phyloP scores from a whole-genome alignment of 2,329 filamentous ascomycete genomes.

The Exophiala calicioides region DNA sequence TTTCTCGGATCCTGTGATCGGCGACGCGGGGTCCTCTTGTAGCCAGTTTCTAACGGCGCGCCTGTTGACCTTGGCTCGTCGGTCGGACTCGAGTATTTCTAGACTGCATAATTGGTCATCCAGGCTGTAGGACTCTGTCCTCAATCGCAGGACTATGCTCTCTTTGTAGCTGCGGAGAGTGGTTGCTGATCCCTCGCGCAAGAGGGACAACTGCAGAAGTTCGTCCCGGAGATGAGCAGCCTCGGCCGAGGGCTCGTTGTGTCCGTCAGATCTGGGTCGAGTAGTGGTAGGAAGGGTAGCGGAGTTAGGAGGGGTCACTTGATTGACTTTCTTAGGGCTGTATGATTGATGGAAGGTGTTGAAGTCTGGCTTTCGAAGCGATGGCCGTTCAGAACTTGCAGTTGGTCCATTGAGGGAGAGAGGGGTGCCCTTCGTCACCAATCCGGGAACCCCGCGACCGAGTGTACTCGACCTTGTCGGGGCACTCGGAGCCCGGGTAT shows the following conservation, averaged over 20 bases:
- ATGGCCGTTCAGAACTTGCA: neutral
- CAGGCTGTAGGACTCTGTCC: conserved; percentile 19
- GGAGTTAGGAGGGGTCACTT: conserved; percentile 23
- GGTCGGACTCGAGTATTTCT: conserved; percentile 38
- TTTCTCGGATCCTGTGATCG: conserved; percentile 1
- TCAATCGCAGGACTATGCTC: conserved; percentile 15
- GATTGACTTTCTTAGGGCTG: conserved; percentile 41
- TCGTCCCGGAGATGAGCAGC: conserved; percentile 44
- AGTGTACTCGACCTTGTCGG: conserved; percentile 1
- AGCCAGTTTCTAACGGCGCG: conserved; percentile 14
- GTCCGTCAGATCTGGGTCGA: conserved; percentile 32
- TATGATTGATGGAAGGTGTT: conserved; percentile 42
- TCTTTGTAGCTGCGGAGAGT: conserved; percentile 17
- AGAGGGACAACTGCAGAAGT: conserved; percentile 45
- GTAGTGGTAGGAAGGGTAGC: conserved; percentile 15
- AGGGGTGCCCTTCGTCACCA: neutral
- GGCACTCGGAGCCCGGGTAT: conserved; percentile 7
- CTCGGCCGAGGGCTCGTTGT: conserved; percentile 36
- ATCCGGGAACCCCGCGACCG: neutral
- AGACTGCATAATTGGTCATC: conserved; percentile 36
- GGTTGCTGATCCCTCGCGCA: conserved; percentile 33
- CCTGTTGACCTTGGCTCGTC: conserved; percentile 39
- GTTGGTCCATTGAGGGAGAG: neutral
- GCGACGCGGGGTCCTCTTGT: neutral
- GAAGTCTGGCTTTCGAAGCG: conserved; percentile 34